These are phyloP conservation scores for Barbatosphaeria neglecta DNA, from an alignment of 495 filamentous ascomycete species.

Conservation along the genomic window DNA sequence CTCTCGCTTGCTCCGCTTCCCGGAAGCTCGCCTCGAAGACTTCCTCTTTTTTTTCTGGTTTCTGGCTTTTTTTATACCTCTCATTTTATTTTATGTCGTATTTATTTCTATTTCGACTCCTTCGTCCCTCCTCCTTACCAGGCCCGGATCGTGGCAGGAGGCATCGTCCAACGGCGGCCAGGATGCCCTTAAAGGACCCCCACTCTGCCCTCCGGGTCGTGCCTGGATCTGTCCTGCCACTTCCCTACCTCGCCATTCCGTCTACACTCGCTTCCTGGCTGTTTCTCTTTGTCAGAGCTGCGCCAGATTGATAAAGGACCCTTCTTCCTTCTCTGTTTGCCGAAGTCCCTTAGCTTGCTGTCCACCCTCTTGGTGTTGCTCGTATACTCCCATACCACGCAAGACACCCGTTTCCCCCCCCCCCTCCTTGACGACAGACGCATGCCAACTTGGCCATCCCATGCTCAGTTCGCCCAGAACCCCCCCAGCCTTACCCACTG, in stretches of 20 bases:
- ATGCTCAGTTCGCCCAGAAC: too few relatives aligned
- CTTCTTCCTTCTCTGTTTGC: not conserved
- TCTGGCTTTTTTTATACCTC: not conserved
- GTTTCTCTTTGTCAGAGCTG: constrained; percentile 2
- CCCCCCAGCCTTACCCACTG: not conserved
- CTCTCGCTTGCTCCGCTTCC: constrained; percentile 6
- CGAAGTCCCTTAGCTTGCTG: not conserved
- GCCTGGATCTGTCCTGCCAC: not conserved
- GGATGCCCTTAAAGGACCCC: constrained; percentile 1
- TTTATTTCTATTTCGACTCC: not conserved
- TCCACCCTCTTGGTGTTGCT: not conserved
- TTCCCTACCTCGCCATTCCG: not conserved
- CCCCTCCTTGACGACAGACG: not conserved
- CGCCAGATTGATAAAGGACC: constrained; percentile 1
- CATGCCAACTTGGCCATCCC: not conserved
- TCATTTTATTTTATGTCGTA: not conserved
- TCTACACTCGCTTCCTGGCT: not conserved
- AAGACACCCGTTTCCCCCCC: too few relatives aligned
- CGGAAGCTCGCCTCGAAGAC: constrained; percentile 3
- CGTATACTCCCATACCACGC: not conserved
- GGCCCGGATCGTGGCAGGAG: not conserved
- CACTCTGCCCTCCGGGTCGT: not conserved
- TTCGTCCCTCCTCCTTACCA: not conserved
- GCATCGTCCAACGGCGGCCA: not conserved
- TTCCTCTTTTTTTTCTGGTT: constrained; percentile 2